These are phyloP conservation scores for Neurospora sublineolata DNA, from an alignment of 495 filamentous ascomycete genomes.

Conservation along the genomic window DNA sequence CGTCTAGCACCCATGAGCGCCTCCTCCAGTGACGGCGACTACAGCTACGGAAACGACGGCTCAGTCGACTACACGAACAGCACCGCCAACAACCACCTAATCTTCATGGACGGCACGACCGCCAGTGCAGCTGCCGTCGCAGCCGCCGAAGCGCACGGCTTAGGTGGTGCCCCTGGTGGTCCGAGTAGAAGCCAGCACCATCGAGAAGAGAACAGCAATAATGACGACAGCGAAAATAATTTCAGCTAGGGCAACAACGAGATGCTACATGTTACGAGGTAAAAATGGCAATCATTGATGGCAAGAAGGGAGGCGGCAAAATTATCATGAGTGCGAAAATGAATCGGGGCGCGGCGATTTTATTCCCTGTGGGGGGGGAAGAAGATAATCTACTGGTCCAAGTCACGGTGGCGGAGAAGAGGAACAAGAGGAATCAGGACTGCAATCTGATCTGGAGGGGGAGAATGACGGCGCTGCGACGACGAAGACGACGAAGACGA, in stretches of 20 bases:
- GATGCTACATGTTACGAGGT: not conserved
- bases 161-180: not conserved
- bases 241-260: not conserved
- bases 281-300: not conserved
- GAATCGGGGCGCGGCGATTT: not conserved
- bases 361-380: not conserved
- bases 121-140: not conserved
- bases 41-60: not conserved
- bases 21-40: not conserved
- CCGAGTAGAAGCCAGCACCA: not conserved
- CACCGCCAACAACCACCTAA: not conserved
- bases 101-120: not conserved
- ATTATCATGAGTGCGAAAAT: no score
- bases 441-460: not conserved
- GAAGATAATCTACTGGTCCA: not conserved
- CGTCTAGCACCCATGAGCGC: not conserved
- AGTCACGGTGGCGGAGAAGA: not conserved
- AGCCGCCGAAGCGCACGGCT: not conserved
- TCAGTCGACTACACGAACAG: not conserved
- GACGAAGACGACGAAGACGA: not conserved
- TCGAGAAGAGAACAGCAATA: not conserved
- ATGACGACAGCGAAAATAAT: not conserved
- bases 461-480: not conserved
- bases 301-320: no score
- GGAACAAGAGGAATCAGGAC: not conserved